These are phyloP conservation scores for Lodderomyces oxycetoniae DNA, from an alignment of 1,139 yeast genomes.

Conservation along the genomic window DNA sequence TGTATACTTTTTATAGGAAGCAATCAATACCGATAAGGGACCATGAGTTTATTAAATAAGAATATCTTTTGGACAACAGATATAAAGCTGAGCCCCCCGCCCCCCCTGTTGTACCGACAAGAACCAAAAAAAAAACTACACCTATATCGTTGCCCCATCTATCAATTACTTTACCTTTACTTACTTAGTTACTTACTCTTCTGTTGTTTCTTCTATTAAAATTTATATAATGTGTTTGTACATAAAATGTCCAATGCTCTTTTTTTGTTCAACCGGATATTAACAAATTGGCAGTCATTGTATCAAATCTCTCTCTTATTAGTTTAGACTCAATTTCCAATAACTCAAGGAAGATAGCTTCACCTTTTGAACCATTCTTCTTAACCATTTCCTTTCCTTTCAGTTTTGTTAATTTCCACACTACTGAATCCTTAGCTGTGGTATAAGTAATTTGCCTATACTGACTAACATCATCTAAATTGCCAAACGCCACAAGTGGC, in stretches of 20 bases:
- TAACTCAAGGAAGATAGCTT: conserved; percentile 63
- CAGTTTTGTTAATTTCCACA: conserved; percentile 64
- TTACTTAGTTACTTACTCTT: too few species aligned
- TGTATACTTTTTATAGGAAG: too few species aligned
- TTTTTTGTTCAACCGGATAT: conserved; percentile 38
- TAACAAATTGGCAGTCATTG: conserved; percentile 63
- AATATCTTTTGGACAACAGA: too few species aligned
- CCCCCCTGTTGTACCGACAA: too few species aligned
- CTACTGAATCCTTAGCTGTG: conserved; percentile 51
- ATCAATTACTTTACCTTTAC: too few species aligned
- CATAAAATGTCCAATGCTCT: neutral
- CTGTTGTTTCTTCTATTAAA: too few species aligned
- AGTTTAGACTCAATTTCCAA: conserved; percentile 60
- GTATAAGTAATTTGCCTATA: conserved; percentile 44
- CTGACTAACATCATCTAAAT: conserved; percentile 37
- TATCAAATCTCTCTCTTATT: conserved; percentile 69
- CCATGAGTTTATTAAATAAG: too few species aligned
- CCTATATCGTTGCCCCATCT: too few species aligned
- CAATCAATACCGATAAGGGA: too few species aligned
- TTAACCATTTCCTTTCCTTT: conserved; percentile 42
- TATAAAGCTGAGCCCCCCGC: too few species aligned
- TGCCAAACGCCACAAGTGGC: conserved; percentile 91
- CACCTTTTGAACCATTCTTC: conserved; percentile 31
- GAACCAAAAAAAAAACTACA: too few species aligned
- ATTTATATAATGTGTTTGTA: too few species aligned